These are phyloP conservation scores for Maudiozyma saulgeensis DNA, from an alignment of 805 yeast species.

Conservation along the genomic window DNA sequence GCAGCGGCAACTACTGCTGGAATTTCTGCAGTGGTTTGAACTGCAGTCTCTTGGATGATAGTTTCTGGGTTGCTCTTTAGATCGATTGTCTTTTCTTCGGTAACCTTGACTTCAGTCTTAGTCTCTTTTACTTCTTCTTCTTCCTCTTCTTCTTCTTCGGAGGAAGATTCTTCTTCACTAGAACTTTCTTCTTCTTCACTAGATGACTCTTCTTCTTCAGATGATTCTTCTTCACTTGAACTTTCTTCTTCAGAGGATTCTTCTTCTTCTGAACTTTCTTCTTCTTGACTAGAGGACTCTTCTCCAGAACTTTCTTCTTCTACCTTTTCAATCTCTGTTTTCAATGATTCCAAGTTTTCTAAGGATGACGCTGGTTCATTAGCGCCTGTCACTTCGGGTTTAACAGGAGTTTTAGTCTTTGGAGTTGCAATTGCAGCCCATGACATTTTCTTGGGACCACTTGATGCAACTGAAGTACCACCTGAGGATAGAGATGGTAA, in stretches of 20 bases:
- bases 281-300: background rate
- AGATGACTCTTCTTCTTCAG: slow-evolving; percentile 5
- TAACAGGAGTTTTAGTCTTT: slow-evolving; percentile 15
- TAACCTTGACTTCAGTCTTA: slow-evolving; percentile 2
- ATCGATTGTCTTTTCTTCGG: background rate
- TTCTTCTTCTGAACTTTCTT: background rate
- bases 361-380: slow-evolving; percentile 11
- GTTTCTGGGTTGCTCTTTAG: slow-evolving; percentile 2
- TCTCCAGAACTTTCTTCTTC: slow-evolving; percentile 1
- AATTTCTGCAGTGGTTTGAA: background rate
- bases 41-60: slow-evolving; percentile 19
- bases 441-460: slow-evolving; percentile 31
- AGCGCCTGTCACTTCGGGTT: background rate
- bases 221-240: slow-evolving; percentile 3
- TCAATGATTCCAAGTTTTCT: slow-evolving; percentile 20
- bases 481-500: slow-evolving; percentile 5
- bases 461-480: slow-evolving; percentile 4
- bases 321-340: slow-evolving; percentile 24
- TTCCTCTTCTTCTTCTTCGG: slow-evolving; percentile 2
- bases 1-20: background rate
- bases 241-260: slow-evolving; percentile 9
- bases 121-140: slow-evolving; percentile 6
- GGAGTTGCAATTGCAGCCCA: slow-evolving; percentile 68
- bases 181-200: slow-evolving; percentile 6
- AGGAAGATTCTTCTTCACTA: slow-evolving; percentile 2